Conservation (phyloP, 345 rosid genomes). For the Eucalyptus shirleyi region DNA sequence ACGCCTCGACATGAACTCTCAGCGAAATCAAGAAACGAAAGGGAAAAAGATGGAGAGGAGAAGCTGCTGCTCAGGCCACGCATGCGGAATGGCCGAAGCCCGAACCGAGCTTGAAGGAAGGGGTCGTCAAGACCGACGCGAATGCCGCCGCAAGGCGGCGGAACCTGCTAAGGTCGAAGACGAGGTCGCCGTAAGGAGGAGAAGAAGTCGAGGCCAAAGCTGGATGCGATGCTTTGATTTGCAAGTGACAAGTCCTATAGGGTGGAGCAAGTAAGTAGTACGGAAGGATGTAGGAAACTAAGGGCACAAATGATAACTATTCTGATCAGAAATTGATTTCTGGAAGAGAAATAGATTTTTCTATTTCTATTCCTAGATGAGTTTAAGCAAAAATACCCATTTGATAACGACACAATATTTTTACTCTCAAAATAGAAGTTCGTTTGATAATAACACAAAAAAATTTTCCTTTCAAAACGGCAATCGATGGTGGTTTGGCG, state of each 20-base stretch:
- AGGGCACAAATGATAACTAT: accelerated
- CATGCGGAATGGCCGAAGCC: neutral
- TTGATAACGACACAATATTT: too few relatives aligned
- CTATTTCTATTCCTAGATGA: accelerated
- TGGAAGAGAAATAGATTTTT: accelerated
- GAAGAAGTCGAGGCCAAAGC: neutral
- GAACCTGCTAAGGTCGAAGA: neutral
- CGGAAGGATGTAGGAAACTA: neutral
- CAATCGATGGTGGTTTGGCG: accelerated
- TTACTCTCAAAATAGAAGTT: accelerated
- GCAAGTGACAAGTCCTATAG: neutral
- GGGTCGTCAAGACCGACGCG: neutral
- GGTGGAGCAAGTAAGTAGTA: neutral
- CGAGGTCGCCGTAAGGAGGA: neutral
- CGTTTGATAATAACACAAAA: too few relatives aligned
- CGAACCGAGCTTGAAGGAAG: neutral
- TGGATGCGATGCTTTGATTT: neutral
- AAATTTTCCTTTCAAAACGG: too few relatives aligned
- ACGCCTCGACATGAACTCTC: neutral
- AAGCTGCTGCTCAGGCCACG: neutral
- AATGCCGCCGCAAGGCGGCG: accelerated
- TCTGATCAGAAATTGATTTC: accelerated
- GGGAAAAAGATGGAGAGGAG: neutral
- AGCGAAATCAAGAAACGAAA: neutral
- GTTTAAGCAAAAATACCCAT: too few relatives aligned